Conservation (phyloP, 768 basidiomycete genomes). For the Dioszegia aurantiaca region DNA sequence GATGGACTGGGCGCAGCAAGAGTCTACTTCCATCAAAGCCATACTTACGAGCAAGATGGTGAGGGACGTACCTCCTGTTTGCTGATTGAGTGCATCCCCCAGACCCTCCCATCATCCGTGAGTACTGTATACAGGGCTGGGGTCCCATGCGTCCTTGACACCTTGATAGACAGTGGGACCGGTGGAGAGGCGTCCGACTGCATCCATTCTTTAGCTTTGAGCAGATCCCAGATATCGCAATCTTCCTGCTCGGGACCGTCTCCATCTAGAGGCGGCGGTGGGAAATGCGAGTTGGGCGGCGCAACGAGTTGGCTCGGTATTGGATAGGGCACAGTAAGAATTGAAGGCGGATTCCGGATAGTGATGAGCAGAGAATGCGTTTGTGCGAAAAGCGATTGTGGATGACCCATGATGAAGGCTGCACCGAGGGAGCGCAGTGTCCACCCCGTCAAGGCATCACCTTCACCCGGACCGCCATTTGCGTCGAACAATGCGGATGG, state of each 20-base stretch:
- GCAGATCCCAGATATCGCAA: constrained; percentile 41
- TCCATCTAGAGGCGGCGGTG: constrained; percentile 43
- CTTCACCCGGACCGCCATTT: constrained; percentile 45
- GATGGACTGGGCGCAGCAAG: neutral
- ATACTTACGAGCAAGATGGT: too few species aligned
- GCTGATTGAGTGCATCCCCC: constrained; percentile 26
- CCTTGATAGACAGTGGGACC: constrained; percentile 14
- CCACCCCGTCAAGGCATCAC: constrained; percentile 37
- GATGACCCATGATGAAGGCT: constrained; percentile 41
- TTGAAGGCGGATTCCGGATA: constrained; percentile 30
- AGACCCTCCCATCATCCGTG: constrained; percentile 33
- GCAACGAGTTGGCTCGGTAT: constrained; percentile 32
- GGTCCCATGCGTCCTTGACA: constrained; percentile 27
- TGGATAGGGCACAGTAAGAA: constrained; percentile 41
- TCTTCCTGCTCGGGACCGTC: constrained; percentile 41
- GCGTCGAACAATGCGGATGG: constrained; percentile 13
- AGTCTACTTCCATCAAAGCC: too few species aligned
- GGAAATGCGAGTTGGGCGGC: constrained; percentile 28
- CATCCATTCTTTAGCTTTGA: constrained; percentile 29
- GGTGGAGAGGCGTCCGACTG: constrained; percentile 10
- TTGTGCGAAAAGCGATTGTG: constrained; percentile 26
- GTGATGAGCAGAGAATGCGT: constrained; percentile 33
- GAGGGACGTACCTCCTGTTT: neutral
- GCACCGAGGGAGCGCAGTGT: constrained; percentile 22
- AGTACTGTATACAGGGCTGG: constrained; percentile 33